A percentile compares a stretch with the other conserved stretches of the same genome.
phyloP scores from a whole-genome alignment of 176 grass and related monocot genomes.

The Puya raimondii region DNA sequence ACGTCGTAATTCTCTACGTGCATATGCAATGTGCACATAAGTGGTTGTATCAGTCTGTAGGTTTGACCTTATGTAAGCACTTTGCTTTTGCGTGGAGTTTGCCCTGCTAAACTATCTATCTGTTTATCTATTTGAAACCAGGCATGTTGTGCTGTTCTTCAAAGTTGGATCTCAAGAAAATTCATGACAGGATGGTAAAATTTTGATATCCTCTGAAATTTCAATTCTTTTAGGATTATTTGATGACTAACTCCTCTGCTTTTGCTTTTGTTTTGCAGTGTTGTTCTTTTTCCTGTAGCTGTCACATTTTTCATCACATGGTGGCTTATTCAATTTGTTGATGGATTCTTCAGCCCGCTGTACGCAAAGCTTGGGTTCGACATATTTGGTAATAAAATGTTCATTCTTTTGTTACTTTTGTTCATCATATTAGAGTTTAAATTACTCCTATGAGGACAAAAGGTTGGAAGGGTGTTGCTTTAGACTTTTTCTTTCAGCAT shows the following conservation, averaged over 20 bases:
- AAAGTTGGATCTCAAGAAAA: slow-evolving; percentile 98
- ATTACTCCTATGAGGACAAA: no score
- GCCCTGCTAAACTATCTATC: background rate
- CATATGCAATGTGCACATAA: no score
- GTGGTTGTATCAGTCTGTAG: no score
- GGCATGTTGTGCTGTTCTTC: slow-evolving; percentile 97
- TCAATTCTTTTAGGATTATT: background rate
- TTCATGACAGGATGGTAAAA: slow-evolving; percentile 99
- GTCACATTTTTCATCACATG: slow-evolving; percentile 98
- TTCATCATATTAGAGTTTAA: no score
- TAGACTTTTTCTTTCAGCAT: no score
- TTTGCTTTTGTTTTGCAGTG: slow-evolving; percentile 43
- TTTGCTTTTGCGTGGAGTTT: no score
- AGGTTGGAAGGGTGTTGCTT: no score
- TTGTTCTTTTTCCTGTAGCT: slow-evolving; percentile 96
- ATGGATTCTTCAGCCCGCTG: slow-evolving; percentile 97
- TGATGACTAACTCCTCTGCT: background rate
- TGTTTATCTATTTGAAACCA: slow-evolving; percentile 20
- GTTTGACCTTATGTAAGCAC: no score
- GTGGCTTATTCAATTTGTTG: slow-evolving; percentile 99
- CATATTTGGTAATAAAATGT: slow-evolving; percentile 65
- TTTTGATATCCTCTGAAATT: slow-evolving; percentile 13
- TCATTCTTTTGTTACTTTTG: no score
- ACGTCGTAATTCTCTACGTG: no score
- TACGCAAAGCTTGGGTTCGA: slow-evolving; percentile 78